A percentile compares a stretch with the other conserved stretches of the same genome.
These are phyloP conservation scores for Coemansia sp. DNA, from an alignment of 192 early-diverging fungal species.

Conservation along the genomic window DNA sequence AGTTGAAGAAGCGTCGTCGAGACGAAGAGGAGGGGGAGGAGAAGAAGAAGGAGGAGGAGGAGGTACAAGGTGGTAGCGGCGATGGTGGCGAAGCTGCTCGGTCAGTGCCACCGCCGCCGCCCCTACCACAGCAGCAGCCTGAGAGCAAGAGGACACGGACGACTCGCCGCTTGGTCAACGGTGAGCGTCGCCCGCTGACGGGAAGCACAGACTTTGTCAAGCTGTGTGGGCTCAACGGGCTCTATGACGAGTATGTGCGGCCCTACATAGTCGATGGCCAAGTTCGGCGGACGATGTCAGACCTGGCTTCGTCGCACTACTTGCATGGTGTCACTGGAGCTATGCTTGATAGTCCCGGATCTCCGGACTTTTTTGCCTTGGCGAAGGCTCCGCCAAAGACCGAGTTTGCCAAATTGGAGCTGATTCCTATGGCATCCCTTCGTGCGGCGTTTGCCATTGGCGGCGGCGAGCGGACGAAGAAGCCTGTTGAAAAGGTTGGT, in stretches of 20 bases:
- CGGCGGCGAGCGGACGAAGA: not conserved
- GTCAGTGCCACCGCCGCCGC: not conserved
- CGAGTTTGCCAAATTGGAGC: slow-evolving; percentile 41
- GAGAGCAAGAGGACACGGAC: slow-evolving; percentile 9
- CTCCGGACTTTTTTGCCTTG: slow-evolving; percentile 28
- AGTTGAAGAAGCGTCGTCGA: not conserved
- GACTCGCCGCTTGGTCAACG: not conserved
- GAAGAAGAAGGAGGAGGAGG: not conserved
- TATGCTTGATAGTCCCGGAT: not conserved
- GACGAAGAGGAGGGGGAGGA: not conserved
- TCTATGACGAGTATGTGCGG: slow-evolving; percentile 48
- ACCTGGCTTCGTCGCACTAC: slow-evolving; percentile 35
- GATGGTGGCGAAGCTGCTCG: not conserved
- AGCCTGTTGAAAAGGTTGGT: slow-evolving; percentile 33
- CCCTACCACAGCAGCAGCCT: not conserved
- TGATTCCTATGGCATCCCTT: slow-evolving; percentile 41
- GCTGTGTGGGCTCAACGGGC: slow-evolving; percentile 25
- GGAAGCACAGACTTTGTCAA: slow-evolving; percentile 45
- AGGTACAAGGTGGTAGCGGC: not conserved
- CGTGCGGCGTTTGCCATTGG: slow-evolving; percentile 23
- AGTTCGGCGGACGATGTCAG: slow-evolving; percentile 26
- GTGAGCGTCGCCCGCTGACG: slow-evolving; percentile 23
- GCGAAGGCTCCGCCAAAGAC: slow-evolving; percentile 50
- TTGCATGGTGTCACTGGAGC: slow-evolving; percentile 28
- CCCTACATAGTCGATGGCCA: slow-evolving; percentile 21